phyloP scores from a whole-genome alignment of 495 filamentous ascomycete genomes.

The Massariosphaeria phaeospora region DNA sequence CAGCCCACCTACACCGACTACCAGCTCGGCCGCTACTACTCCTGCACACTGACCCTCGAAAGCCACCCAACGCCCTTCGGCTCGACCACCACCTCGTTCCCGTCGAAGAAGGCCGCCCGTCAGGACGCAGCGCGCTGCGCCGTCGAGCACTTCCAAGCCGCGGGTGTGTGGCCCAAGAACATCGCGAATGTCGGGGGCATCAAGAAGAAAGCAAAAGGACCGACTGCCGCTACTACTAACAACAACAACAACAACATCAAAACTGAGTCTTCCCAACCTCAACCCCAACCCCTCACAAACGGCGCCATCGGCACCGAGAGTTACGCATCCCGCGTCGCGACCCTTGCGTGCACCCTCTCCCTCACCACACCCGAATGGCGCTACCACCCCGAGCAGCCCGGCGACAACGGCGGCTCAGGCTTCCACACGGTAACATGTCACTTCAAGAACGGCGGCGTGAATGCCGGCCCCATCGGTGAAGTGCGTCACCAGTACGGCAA shows the following conservation, averaged over 20 bases:
- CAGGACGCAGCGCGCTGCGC: slow-evolving; percentile 32
- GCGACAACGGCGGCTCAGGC: slow-evolving; percentile 1
- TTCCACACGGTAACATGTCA: slow-evolving; percentile 32
- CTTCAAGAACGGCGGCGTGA: slow-evolving; percentile 9
- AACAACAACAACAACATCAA: neutral
- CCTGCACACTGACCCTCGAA: slow-evolving; percentile 23
- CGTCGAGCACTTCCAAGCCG: slow-evolving; percentile 31
- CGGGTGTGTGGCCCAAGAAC: slow-evolving; percentile 21
- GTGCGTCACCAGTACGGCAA: slow-evolving; percentile 44
- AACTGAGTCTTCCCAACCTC: neutral
- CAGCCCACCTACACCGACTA: slow-evolving; percentile 22
- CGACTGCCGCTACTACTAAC: neutral
- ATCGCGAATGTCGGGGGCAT: slow-evolving; percentile 7
- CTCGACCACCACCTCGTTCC: slow-evolving; percentile 5
- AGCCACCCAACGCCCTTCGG: slow-evolving; percentile 29
- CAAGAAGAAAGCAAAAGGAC: slow-evolving; percentile 22
- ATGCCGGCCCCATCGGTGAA: slow-evolving; percentile 39
- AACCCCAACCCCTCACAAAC: neutral
- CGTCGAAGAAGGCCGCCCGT: slow-evolving; percentile 31
- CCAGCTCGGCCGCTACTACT: slow-evolving; percentile 16
- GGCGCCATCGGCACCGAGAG: neutral
- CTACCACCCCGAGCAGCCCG: neutral
- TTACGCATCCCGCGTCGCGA: neutral
- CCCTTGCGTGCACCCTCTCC: neutral
- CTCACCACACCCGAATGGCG: neutral